Percentiles rank a stretch among this genome's conserved stretches.
These are phyloP conservation scores for Heracleum sosnowskyi DNA, from an alignment of 129 eudicot genomes.

Conservation along the genomic window DNA sequence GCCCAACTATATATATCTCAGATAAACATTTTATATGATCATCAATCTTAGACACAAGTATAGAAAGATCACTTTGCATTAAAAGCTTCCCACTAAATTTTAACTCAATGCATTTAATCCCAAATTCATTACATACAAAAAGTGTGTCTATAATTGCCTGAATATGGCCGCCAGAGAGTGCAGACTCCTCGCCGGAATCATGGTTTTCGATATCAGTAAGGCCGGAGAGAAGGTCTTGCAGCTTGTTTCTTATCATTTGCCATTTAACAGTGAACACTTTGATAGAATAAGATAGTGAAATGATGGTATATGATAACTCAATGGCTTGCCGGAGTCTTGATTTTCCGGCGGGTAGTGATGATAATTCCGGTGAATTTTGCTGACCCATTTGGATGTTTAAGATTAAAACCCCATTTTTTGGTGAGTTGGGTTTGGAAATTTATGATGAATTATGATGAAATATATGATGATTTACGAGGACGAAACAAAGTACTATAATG, in stretches of 20 bases:
- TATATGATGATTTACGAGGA: conserved; percentile 1
- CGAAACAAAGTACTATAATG: background rate
- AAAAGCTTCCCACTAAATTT: conserved; percentile 66
- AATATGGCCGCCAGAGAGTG: conserved; percentile 27
- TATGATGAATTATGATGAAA: conserved; percentile 11
- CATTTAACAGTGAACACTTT: conserved; percentile 56
- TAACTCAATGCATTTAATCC: conserved; percentile 34
- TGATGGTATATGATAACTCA: conserved; percentile 37
- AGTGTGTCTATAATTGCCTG: conserved; percentile 36
- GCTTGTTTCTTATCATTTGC: conserved; percentile 49
- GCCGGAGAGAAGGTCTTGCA: conserved; percentile 51
- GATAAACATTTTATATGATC: conserved; percentile 28
- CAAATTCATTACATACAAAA: conserved; percentile 32
- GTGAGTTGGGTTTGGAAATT: conserved; percentile 15
- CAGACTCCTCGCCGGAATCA: conserved; percentile 23
- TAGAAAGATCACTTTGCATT: conserved; percentile 89
- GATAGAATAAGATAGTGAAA: conserved; percentile 51
- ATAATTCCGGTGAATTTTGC: conserved; percentile 22
- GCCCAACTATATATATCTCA: conserved; percentile 39
- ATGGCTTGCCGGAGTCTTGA: conserved; percentile 32
- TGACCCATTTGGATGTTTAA: conserved; percentile 26
- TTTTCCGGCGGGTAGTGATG: conserved; percentile 19
- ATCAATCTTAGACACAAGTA: conserved; percentile 43
- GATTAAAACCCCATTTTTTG: conserved; percentile 20
- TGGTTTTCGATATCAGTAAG: conserved; percentile 39